Base-by-base conservation (phyloP, 2,329 filamentous ascomycete genomes). In the Aureobasidium vineae region DNA sequence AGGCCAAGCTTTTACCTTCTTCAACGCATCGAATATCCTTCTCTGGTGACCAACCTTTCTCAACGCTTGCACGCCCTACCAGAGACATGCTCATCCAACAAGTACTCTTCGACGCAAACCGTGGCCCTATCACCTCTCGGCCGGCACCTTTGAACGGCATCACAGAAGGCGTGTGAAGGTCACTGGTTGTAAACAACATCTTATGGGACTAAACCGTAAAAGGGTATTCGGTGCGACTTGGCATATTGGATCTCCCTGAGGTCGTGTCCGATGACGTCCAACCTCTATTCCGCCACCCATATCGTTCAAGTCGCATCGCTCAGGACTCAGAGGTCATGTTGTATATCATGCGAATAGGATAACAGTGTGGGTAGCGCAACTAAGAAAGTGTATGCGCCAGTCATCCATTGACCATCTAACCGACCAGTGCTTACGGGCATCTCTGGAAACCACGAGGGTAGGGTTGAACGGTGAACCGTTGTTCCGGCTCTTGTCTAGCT, bases 141-240 rank as follows among this genome's bases (percentile, higher is more conserved):
- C n/a, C 50, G 28, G 10, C 31, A 13, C 5, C 31, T 38, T 4
- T 11, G 8, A 36, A 15, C 10, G 15, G 10, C 7, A 54, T 21
- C 16, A 54, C n/a, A 19, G n/a, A 6, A 57, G 36, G n/a, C 15
- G 19, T n/a, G n/a, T 10, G 19, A 21, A 36, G 33, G 10, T 36
- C 33, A 36, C 33, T 36, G 33, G 33, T 36, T 54, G 28, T 33
- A 54, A 38, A 6, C 6, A 15, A 36, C 38, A 47, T 33, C 40
- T 28, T 21, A 19, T n/a, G 16, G 23, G 31, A 11, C 61, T 64
- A 64, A 45, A 33, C 61, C 49, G 47, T 15, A 54, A 45, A 5
- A 45, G 61, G 61, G 7, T 45, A 54, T 54, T 64, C 61, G 49
- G 38, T 54, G 61, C 61, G 61, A 43, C 49, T 53, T 64, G 61